A percentile compares a stretch with the other conserved stretches of the same genome.
phyloP scores from a whole-genome alignment of 106 monocot species.

The Ottelia alismoides region DNA sequence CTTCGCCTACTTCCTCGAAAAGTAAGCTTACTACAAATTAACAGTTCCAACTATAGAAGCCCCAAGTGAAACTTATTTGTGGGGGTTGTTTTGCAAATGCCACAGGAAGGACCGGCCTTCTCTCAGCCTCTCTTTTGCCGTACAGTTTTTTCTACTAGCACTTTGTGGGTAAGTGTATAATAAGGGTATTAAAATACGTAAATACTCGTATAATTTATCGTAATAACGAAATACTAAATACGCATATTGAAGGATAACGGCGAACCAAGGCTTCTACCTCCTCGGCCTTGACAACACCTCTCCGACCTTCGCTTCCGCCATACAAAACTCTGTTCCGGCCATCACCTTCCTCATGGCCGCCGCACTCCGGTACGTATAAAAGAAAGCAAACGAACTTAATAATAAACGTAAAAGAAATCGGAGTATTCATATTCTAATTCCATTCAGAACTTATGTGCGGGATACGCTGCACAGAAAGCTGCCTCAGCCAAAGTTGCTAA shows the following conservation, averaged over 20 bases:
- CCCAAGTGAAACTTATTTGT: too few relatives aligned
- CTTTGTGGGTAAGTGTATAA: slow-evolving; percentile 3
- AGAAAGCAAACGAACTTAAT: too few relatives aligned
- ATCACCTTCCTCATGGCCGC: slow-evolving; percentile 2
- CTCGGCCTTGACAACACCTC: slow-evolving; percentile 1
- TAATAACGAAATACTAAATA: too few relatives aligned
- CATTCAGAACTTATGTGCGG: too few relatives aligned
- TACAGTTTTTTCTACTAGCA: slow-evolving; percentile 9
- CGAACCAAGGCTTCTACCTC: background rate
- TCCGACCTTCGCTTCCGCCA: slow-evolving; percentile 5
- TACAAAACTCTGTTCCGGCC: slow-evolving; percentile 6
- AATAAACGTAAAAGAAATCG: too few relatives aligned
- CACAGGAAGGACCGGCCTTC: slow-evolving; percentile 2
- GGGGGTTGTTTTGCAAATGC: too few relatives aligned
- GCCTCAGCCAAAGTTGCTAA: too few relatives aligned
- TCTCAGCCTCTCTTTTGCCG: slow-evolving; percentile 3
- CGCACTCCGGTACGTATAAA: background rate
- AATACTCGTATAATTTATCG: too few relatives aligned
- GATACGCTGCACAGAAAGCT: too few relatives aligned
- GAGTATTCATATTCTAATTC: too few relatives aligned
- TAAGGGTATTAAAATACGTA: too few relatives aligned
- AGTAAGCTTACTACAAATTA: background rate
- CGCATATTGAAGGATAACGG: slow-evolving; percentile 5
- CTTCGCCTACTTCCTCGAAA: slow-evolving; percentile 2
- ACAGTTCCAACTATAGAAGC: too few relatives aligned